phyloP scores from a whole-genome alignment of 495 filamentous ascomycete species.

The Oleoguttula mirabilis region DNA sequence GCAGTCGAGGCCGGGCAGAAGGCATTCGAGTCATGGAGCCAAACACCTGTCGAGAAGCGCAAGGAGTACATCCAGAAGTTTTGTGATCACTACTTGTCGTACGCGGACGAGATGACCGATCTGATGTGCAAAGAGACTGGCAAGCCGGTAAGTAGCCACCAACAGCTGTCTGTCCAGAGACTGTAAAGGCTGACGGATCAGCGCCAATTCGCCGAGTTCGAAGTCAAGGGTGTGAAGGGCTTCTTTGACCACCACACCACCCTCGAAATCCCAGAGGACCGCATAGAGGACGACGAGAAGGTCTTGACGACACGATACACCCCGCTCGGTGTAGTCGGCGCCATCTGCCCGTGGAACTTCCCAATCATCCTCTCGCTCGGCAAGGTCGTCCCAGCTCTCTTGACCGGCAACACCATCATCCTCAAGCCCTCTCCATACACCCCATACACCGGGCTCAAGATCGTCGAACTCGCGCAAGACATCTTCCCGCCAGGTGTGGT shows the following conservation, averaged over 20 bases:
- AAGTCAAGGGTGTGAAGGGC: constrained; percentile 11
- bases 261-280: constrained; percentile 30
- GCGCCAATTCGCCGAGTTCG: constrained; percentile 18
- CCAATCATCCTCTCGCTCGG: constrained; percentile 1
- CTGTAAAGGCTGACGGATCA: constrained; percentile 41
- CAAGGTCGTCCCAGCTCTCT: constrained; percentile 1
- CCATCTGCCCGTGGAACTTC: constrained; percentile 23
- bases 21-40: constrained; percentile 43
- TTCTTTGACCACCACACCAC: constrained; percentile 22
- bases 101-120: constrained; percentile 36
- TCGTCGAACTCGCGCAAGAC: constrained; percentile 45
- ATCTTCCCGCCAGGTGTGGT: constrained; percentile 54
- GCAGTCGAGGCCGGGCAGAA: constrained; percentile 37
- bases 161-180: too few relatives aligned
- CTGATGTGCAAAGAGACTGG: constrained; percentile 46
- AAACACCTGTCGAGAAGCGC: constrained; percentile 41
- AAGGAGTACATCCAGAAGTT: constrained; percentile 43
- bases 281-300: constrained; percentile 31
- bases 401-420: constrained; percentile 44
- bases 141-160: constrained; percentile 41
- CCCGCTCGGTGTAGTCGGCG: constrained; percentile 30
- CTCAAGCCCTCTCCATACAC: constrained; percentile 49
- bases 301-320: constrained; percentile 24
- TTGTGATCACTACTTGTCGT: constrained; percentile 35
- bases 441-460: constrained; percentile 52